Percentiles rank a stretch among this genome's conserved stretches.
Conservation (phyloP, 352 stramenopile genomes). For the Pythium aristosporum region DNA sequence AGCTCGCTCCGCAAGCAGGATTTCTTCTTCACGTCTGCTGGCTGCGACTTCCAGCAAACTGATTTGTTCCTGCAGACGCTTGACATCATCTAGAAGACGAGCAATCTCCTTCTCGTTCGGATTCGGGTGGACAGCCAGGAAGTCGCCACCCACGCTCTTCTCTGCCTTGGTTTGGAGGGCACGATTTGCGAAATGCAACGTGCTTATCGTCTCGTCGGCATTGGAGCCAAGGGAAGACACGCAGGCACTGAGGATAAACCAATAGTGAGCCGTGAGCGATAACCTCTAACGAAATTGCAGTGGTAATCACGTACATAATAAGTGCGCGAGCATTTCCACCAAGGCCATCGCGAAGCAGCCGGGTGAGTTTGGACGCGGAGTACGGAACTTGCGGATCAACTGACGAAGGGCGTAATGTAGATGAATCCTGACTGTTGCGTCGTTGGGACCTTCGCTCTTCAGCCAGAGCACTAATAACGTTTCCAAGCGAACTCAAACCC, state of each 20-base stretch:
- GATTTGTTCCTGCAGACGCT: slow-evolving; percentile 11
- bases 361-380: slow-evolving; percentile 52
- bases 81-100: slow-evolving; percentile 43
- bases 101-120: slow-evolving; percentile 45
- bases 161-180: slow-evolving; percentile 74
- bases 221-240: slow-evolving; percentile 55
- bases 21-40: slow-evolving; percentile 12
- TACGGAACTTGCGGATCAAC: slow-evolving; percentile 38
- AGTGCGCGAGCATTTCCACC: slow-evolving; percentile 58
- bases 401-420: slow-evolving; percentile 17
- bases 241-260: slow-evolving; percentile 44
- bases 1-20: slow-evolving; percentile 2
- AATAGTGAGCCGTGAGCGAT: not conserved
- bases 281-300: not conserved
- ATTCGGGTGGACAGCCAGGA: slow-evolving; percentile 6
- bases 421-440: slow-evolving; percentile 19
- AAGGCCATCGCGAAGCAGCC: slow-evolving; percentile 50
- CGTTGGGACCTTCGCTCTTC: slow-evolving; percentile 37
- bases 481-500: slow-evolving; percentile 45
- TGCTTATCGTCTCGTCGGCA: slow-evolving; percentile 58
- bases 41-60: slow-evolving; percentile 11
- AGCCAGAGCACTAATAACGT: slow-evolving; percentile 56
- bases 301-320: slow-evolving; percentile 41
- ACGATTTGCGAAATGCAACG: slow-evolving; percentile 74
- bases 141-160: slow-evolving; percentile 38